A percentile compares a stretch with the other conserved stretches of the same genome.
These are phyloP conservation scores for Scenedesmus sp. DNA, from an alignment of 163 green algal species.

Conservation along the genomic window DNA sequence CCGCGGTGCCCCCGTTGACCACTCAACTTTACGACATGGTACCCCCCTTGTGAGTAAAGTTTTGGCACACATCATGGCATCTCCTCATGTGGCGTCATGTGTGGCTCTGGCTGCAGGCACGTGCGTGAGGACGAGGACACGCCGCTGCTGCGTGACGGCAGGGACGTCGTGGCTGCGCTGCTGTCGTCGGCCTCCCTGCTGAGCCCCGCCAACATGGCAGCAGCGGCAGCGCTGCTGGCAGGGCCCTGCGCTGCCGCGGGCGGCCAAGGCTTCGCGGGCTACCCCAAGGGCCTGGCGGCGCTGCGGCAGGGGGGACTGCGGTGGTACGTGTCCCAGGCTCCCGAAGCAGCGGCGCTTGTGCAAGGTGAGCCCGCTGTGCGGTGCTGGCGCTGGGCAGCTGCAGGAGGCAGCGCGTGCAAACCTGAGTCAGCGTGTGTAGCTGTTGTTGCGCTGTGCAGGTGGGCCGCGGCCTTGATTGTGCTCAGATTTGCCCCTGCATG, in stretches of 20 bases:
- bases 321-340: constrained; percentile 31
- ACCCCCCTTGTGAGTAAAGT: no score
- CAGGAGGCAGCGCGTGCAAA: no score
- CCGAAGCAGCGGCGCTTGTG: not conserved
- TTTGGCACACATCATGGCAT: no score
- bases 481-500: no score
- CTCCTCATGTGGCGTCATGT: not conserved
- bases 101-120: not conserved
- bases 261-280: constrained; percentile 12
- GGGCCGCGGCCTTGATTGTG: no score
- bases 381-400: no score
- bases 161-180: constrained; percentile 34
- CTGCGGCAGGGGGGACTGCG: not conserved
- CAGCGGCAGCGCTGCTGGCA: constrained; percentile 29
- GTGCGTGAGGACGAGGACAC: constrained; percentile 29
- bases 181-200: constrained; percentile 10
- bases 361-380: not conserved
- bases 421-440: no score
- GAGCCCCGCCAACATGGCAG: constrained; percentile 33
- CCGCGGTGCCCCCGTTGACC: no score
- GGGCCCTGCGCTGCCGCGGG: constrained; percentile 26
- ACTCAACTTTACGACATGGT: no score
- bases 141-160: constrained; percentile 22
- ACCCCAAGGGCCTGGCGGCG: not conserved
- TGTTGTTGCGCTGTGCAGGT: no score